Conservation (phyloP, 1,284 basidiomycete genomes). For the Ganoderma boninense region DNA sequence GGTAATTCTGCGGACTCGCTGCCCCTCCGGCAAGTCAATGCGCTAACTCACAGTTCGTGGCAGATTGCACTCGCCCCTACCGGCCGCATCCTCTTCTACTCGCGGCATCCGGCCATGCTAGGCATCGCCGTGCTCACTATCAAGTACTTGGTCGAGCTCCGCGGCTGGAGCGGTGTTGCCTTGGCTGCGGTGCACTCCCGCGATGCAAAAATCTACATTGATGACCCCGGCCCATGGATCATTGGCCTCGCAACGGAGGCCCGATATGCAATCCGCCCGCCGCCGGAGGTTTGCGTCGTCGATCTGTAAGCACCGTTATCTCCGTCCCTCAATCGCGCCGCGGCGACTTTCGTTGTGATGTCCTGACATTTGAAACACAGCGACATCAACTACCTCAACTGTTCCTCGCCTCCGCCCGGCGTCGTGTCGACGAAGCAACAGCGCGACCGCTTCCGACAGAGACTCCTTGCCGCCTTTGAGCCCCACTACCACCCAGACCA, state of each 20-base stretch:
- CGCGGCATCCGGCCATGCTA: conserved; percentile 91
- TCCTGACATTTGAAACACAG: conserved; percentile 44
- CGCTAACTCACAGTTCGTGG: conserved; percentile 13
- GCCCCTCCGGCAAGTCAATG: not conserved
- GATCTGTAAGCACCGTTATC: conserved; percentile 75
- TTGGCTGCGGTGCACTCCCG: conserved; percentile 88
- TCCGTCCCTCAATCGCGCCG: conserved; percentile 1
- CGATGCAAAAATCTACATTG: conserved; percentile 90
- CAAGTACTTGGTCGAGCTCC: conserved; percentile 91
- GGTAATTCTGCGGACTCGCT: conserved; percentile 49
- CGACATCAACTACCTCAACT: conserved; percentile 91
- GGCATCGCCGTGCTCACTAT: conserved; percentile 90
- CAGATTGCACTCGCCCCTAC: conserved; percentile 93
- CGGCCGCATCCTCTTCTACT: conserved; percentile 91
- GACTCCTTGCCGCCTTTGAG: conserved; percentile 82
- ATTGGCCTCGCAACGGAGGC: conserved; percentile 91
- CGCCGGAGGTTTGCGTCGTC: conserved; percentile 87
- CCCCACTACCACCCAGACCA: conserved; percentile 86
- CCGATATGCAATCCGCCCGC: conserved; percentile 77
- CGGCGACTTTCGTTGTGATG: not conserved
- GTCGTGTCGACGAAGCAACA: conserved; percentile 85
- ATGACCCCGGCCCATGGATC: conserved; percentile 92
- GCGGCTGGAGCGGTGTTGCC: conserved; percentile 93
- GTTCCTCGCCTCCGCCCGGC: conserved; percentile 80
- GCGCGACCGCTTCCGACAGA: conserved; percentile 85